Evolutionary conservation across 75 land plant species (phyloP), one percentile per base, ranked within the genome.

Genomic region (Cunninghamia lanceolata): DNA sequence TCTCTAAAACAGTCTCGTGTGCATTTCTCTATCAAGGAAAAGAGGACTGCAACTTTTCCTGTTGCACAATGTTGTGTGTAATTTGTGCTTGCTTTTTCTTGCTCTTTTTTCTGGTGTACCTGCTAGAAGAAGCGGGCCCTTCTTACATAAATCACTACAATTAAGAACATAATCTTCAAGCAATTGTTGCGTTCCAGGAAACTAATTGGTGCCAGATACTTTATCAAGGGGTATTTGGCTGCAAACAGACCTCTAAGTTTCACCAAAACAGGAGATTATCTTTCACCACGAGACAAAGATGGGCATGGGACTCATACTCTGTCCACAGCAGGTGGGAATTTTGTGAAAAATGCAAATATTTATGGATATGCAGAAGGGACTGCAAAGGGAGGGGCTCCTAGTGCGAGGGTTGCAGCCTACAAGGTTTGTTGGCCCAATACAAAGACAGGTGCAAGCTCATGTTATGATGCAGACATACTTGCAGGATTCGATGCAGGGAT

Each of bases 231-330:
- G 16, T 87, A 59, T 71, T 47, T 10, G 54, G 87, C 88, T 36
- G 63, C 0, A 75, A 47, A n/a, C 6, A 74, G 74, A 32, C 86
- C 84, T 76, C 54, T 88, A 19, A 77, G 56, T 75, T 36, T 46
- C 42, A 42, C 83, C 39, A 25, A 50, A 30, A 66, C 83, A 30
- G 79, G 87, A 9, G 85, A 89, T 5, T 84, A 45, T 46, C 39
- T 85, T 3, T 83, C 89, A 14, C 50, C 89, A 3, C 71, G 91
- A 45, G 96, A 94, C 56, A 16, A 28, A 38, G 87, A 90, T 9
- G 92, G 94, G 17, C 96, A 94, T 70, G 97, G 94, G 28, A 87
- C 88, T 4, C 98, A 96, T 87, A 94, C 96, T 28, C 46, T 93
- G 19, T 96, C 97, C 52, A 96, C 95, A 0, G 94, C 93, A 4